phyloP scores from a whole-genome alignment of 2,329 filamentous ascomycete species.

The Davidsoniella neocaledoniae region DNA sequence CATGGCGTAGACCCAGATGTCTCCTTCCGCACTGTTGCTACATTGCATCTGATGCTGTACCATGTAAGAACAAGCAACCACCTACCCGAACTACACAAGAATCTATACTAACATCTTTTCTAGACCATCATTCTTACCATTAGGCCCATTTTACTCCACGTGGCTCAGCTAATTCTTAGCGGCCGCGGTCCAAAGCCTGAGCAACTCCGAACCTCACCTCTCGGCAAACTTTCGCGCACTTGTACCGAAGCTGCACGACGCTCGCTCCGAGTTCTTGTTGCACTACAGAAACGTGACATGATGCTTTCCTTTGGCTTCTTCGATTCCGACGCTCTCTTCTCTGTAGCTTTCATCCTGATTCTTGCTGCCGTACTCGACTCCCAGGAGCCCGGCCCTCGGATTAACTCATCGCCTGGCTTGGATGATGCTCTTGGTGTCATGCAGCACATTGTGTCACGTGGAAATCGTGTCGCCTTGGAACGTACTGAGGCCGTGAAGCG shows the following conservation, averaged over 20 bases:
- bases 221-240: slow-evolving; percentile 17
- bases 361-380: slow-evolving; percentile 11
- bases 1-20: slow-evolving; percentile 15
- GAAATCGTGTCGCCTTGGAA: slow-evolving; percentile 9
- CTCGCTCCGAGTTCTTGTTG: slow-evolving; percentile 17
- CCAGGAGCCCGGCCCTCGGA: slow-evolving; percentile 8
- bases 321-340: slow-evolving; percentile 12
- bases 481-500: slow-evolving; percentile 10
- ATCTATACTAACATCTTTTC: background rate
- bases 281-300: slow-evolving; percentile 18
- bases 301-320: slow-evolving; percentile 14
- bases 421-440: slow-evolving; percentile 12
- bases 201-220: slow-evolving; percentile 16
- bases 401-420: slow-evolving; percentile 3
- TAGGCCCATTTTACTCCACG: slow-evolving; percentile 18
- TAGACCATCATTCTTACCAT: slow-evolving; percentile 20
- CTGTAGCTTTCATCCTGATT: slow-evolving; percentile 12
- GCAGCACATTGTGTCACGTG: slow-evolving; percentile 10
- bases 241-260: slow-evolving; percentile 18
- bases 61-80: slow-evolving; percentile 14
- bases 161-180: slow-evolving; percentile 17
- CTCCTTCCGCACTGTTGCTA: slow-evolving; percentile 19
- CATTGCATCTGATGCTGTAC: slow-evolving; percentile 20
- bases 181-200: slow-evolving; percentile 15
- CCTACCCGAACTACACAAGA: too few relatives aligned